A percentile compares a stretch with the other conserved stretches of the same genome.
Evolutionary conservation across 495 filamentous ascomycete genomes (phyloP).

Genomic region (Eremomyces bilateralis): DNA sequence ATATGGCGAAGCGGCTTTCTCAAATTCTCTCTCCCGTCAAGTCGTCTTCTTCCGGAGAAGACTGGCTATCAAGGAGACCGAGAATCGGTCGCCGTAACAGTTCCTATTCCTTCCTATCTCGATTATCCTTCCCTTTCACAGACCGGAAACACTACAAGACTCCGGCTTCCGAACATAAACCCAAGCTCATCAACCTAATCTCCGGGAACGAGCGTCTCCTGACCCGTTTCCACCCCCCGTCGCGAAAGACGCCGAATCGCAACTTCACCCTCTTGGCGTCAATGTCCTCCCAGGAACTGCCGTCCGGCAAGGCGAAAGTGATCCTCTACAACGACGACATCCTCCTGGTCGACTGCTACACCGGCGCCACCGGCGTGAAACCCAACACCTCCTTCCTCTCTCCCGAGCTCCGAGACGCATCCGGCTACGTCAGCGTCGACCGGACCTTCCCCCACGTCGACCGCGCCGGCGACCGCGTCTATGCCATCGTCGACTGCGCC

Average conservation of each 20-base stretch:
- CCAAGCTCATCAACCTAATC: conserved; percentile 10
- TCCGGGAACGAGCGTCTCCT: conserved; percentile 8
- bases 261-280: conserved; percentile 2
- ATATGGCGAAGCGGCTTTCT: too few species aligned
- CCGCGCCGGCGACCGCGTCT: conserved; percentile 7
- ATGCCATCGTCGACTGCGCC: conserved; percentile 15
- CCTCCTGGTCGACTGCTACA: conserved; percentile 10
- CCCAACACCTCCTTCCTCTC: conserved; percentile 14
- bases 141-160: too few species aligned
- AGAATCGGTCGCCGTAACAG: too few species aligned
- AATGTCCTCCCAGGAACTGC: conserved; percentile 4
- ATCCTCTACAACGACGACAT: conserved; percentile 10
- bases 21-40: background rate
- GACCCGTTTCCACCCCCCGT: too few species aligned
- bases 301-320: conserved; percentile 5
- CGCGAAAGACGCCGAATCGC: too few species aligned
- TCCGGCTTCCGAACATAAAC: too few species aligned
- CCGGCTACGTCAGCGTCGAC: conserved; percentile 11
- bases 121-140: too few species aligned
- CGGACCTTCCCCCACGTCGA: conserved; percentile 7
- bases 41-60: background rate
- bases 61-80: too few species aligned
- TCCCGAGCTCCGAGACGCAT: conserved; percentile 5
- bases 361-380: conserved; percentile 10
- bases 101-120: too few species aligned